Evolutionary conservation across 257 asterid genomes (phyloP).

Genomic region (Petrea volubilis): DNA sequence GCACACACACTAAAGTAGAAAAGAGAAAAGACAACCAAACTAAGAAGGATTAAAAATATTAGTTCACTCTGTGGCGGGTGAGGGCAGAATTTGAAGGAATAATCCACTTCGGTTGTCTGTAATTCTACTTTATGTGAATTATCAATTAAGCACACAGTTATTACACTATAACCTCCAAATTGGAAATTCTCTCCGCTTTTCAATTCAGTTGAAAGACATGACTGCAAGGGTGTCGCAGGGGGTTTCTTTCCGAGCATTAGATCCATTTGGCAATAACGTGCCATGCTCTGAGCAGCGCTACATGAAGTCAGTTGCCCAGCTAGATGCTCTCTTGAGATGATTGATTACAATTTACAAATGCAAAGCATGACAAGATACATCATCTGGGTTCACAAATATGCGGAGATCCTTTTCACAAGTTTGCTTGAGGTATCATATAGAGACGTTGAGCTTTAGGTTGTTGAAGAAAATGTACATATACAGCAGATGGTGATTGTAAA

Average conservation of each 20-base stretch:
- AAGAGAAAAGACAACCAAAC: too few relatives aligned
- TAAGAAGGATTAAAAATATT: too few relatives aligned
- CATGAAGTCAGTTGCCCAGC: slow-evolving; percentile 33
- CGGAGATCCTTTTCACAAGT: background rate
- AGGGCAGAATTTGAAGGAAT: too few relatives aligned
- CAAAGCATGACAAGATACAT: background rate
- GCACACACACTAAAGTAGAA: too few relatives aligned
- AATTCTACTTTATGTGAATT: background rate
- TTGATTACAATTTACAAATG: background rate
- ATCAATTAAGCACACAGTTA: background rate
- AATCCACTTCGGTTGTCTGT: background rate
- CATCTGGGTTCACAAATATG: background rate
- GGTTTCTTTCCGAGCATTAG: slow-evolving; percentile 46
- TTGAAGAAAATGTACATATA: background rate
- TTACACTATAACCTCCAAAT: background rate
- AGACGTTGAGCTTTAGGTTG: background rate
- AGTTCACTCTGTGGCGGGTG: too few relatives aligned
- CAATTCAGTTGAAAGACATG: slow-evolving; percentile 55
- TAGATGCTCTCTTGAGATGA: background rate
- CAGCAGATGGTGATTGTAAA: background rate
- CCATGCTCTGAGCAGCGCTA: slow-evolving; percentile 39
- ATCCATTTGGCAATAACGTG: slow-evolving; percentile 40
- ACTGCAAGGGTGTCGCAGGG: slow-evolving; percentile 44
- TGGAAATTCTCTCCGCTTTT: slow-evolving; percentile 8
- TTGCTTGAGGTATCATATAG: background rate